phyloP scores from a whole-genome alignment of 305 asterid species.

The Fraxinus xanthoxyloides region DNA sequence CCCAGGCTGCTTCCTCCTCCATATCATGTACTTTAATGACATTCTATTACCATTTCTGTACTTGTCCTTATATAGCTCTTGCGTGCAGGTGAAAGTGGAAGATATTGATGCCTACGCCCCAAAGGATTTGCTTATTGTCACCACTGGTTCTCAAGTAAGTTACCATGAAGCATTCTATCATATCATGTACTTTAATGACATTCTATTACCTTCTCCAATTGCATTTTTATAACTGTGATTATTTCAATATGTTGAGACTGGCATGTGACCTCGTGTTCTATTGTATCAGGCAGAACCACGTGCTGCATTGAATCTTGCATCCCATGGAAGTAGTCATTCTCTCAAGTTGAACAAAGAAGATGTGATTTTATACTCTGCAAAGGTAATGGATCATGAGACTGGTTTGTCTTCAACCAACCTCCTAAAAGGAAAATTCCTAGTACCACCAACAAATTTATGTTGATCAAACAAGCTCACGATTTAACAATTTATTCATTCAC shows the following conservation, averaged over 20 bases:
- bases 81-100: slow-evolving; percentile 82
- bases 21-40: slow-evolving; percentile 13
- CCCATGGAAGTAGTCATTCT: slow-evolving; percentile 92
- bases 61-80: slow-evolving; percentile 26
- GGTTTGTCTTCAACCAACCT: neutral
- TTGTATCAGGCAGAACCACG: slow-evolving; percentile 97
- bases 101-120: slow-evolving; percentile 97
- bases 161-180: neutral
- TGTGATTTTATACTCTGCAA: slow-evolving; percentile 90
- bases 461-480: neutral
- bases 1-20: neutral
- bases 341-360: slow-evolving; percentile 90
- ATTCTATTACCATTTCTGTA: slow-evolving; percentile 10
- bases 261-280: slow-evolving; percentile 27
- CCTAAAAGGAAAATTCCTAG: neutral
- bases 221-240: slow-evolving; percentile 19
- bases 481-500: neutral
- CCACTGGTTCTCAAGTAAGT: slow-evolving; percentile 99
- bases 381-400: slow-evolving; percentile 47
- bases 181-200: neutral
- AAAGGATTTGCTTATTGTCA: slow-evolving; percentile 92
- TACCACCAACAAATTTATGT: neutral
- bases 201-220: slow-evolving; percentile 1
- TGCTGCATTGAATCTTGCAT: slow-evolving; percentile 98
- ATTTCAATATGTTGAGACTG: slow-evolving; percentile 20